These are phyloP conservation scores for Candida sphagnicola DNA, from an alignment of 805 yeast genomes.

Conservation along the genomic window DNA sequence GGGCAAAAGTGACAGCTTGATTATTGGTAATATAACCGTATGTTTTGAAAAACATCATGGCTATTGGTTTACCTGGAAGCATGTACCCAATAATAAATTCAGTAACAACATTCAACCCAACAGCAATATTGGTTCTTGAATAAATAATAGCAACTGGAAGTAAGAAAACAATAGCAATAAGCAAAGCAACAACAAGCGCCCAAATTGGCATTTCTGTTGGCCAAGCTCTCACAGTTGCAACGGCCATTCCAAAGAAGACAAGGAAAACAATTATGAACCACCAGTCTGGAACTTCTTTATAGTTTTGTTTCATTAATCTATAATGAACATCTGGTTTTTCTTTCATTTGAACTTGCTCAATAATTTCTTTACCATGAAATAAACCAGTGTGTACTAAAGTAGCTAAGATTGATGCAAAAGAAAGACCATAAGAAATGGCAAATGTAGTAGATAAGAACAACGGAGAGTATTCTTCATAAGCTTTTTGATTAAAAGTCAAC, in stretches of 20 bases:
- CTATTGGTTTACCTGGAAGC: conserved; percentile 46
- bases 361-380: conserved; percentile 54
- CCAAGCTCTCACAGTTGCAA: conserved; percentile 37
- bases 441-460: conserved; percentile 56
- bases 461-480: conserved; percentile 59
- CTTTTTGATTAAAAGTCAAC: conserved; percentile 40
- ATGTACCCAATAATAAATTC: conserved; percentile 42
- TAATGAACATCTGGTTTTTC: conserved; percentile 37
- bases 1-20: conserved; percentile 47
- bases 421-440: conserved; percentile 54
- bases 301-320: conserved; percentile 46
- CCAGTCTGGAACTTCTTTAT: conserved; percentile 42
- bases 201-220: conserved; percentile 42
- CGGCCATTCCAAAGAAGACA: conserved; percentile 27
- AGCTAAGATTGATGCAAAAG: conserved; percentile 59
- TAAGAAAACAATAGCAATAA: conserved; percentile 36
- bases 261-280: conserved; percentile 34
- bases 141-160: conserved; percentile 34
- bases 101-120: conserved; percentile 40
- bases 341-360: conserved; percentile 19
- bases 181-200: conserved; percentile 34
- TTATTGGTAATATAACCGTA: conserved; percentile 45
- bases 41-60: conserved; percentile 45
- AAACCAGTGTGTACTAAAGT: conserved; percentile 54
- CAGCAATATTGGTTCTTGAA: conserved; percentile 24